A percentile compares a stretch with the other conserved stretches of the same genome.
phyloP scores from a whole-genome alignment of 1,284 basidiomycete genomes.

The Cutaneotrichosporon mucoides region DNA sequence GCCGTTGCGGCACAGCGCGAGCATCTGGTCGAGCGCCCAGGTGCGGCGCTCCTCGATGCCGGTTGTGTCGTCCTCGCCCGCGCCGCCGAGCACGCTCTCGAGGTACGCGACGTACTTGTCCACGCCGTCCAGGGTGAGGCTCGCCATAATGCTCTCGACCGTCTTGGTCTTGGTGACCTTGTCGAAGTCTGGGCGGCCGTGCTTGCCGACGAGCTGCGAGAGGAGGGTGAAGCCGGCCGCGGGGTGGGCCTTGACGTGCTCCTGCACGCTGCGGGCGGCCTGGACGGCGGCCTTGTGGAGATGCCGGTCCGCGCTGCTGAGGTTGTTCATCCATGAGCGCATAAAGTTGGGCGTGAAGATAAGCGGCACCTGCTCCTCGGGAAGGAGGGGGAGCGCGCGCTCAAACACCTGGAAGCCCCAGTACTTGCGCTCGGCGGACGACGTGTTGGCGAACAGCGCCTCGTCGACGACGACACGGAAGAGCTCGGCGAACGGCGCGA shows the following conservation, averaged over 20 bases:
- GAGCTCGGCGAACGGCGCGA: constrained; percentile 80
- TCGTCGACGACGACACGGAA: constrained; percentile 89
- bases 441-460: constrained; percentile 74
- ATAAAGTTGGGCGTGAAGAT: constrained; percentile 94
- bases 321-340: constrained; percentile 93
- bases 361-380: constrained; percentile 58
- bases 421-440: constrained; percentile 85
- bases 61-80: constrained; percentile 50
- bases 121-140: constrained; percentile 71
- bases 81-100: constrained; percentile 55
- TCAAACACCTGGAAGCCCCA: constrained; percentile 94
- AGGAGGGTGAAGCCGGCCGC: constrained; percentile 79
- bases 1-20: constrained; percentile 71
- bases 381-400: constrained; percentile 68
- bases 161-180: constrained; percentile 89
- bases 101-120: constrained; percentile 72
- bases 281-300: constrained; percentile 81
- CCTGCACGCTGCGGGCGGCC: constrained; percentile 70
- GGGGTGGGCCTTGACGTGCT: constrained; percentile 70
- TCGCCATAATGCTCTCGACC: constrained; percentile 75
- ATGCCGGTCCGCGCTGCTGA: constrained; percentile 79
- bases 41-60: constrained; percentile 15
- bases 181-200: constrained; percentile 87
- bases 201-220: constrained; percentile 76
- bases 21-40: constrained; percentile 87